Evolutionary conservation across 2,329 filamentous ascomycete genomes (phyloP), one percentile per base, ranked within the genome.

Genomic region (Plectosphaerella sp.): DNA sequence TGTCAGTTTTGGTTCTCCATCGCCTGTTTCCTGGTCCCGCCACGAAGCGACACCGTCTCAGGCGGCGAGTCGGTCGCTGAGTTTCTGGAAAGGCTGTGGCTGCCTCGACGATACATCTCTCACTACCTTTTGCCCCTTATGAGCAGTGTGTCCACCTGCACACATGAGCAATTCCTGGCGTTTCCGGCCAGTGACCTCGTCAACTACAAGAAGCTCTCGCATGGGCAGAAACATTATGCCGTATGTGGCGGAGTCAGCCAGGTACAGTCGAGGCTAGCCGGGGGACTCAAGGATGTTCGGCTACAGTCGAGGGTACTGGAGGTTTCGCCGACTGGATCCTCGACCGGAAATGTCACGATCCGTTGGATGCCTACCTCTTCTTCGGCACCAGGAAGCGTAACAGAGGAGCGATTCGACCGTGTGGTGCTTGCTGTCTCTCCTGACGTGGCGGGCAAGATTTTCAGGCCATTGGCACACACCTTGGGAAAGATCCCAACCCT

Each of bases 381-480:
- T 1, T 54, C 58, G 8, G 54, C 42, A 1, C 18, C 48, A 1
- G 54, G 47, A 5, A 14, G 52, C 15, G 12, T 58, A 18, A 28
- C 35, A n/a, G 58, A 67, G 22, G 68, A 75, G 16, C 49, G 58
- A 0, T 82, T 82, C 49, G 78, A 83, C 49, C 69, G 68, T 2
- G 77, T 81, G 1, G 65, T 84, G 22, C 64, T 84, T 1, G 79
- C 78, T 0, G 76, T 83, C 1, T 74, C 79, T 1, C 80, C 81
- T 1, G 72, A 81, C 55, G 72, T 80, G 4, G 77, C 75, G 0
- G 73, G 69, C 5, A 62, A 62, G 6, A 68, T 84, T 12, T 83
- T 78, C 53, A 56, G 62, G 1, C 76, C 76, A 0, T 57, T 80
- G 3, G 54, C 57, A 3, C 48, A 66, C 5, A 56, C 63, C 3